Evolutionary conservation across 805 yeast genomes (phyloP).

Genomic region (Zygosaccharomyces kombuchaensis): DNA sequence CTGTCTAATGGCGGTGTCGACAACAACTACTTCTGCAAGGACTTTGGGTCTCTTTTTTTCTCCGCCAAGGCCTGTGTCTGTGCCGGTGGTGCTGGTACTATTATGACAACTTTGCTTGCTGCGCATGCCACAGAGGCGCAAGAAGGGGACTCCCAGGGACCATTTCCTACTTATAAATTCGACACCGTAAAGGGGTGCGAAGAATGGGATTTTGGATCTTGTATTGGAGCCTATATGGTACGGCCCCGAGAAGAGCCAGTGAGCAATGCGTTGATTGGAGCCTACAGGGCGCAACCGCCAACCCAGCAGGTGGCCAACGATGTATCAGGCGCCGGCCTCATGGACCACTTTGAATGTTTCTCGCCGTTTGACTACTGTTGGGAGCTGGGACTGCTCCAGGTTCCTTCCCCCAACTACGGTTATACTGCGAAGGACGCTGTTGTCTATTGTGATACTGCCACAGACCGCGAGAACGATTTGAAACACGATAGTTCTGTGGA

Average conservation of each 20-base stretch:
- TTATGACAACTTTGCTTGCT: background rate
- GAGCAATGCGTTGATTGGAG: background rate
- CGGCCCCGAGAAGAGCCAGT: background rate
- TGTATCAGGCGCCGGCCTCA: background rate
- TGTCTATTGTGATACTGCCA: background rate
- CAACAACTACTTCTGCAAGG: background rate
- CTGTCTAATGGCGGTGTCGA: background rate
- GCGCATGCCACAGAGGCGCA: background rate
- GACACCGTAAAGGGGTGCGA: background rate
- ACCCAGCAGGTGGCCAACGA: background rate
- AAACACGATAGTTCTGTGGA: background rate
- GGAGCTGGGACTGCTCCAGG: background rate
- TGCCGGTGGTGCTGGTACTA: background rate
- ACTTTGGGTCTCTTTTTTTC: conserved; percentile 1
- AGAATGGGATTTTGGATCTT: background rate
- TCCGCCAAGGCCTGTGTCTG: background rate
- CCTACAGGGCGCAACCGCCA: background rate
- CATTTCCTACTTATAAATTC: background rate
- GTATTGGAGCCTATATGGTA: background rate
- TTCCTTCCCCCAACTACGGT: background rate
- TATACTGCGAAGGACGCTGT: background rate
- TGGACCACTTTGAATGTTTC: background rate
- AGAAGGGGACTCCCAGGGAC: background rate
- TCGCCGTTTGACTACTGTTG: background rate
- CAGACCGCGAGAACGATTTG: background rate